Evolutionary conservation across 2,329 filamentous ascomycete species (phyloP), one percentile per base, ranked within the genome.

Genomic region (Talaromyces sp.): DNA sequence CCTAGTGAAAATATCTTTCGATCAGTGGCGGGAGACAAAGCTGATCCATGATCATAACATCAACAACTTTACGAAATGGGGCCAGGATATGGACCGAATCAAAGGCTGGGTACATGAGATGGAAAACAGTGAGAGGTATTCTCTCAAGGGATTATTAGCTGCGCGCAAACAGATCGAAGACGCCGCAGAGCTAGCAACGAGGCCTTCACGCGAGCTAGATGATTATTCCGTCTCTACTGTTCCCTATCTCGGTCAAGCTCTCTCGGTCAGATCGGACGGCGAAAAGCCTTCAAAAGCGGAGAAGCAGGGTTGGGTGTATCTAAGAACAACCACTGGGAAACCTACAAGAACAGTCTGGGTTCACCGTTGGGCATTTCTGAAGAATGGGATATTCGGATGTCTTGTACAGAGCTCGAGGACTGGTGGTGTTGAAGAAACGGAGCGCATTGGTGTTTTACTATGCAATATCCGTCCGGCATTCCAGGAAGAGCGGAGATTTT

Each of bases 381-480:
- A 93, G 67, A 89, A 96, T 71, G 93, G 95, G 42, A 95, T 98
- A 63, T 98, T 99, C 75, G 95, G 95, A 23, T 98, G 92, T 87
- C 82, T 99, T 5, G 85, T 95, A 21, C 92, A 96, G 70, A 90
- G 91, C 3, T 81, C 86, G 0, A 87, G 93, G 63, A 88, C 86
- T 50, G 88, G 87, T 50, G 93, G 92, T 37, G 95, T 99, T 23
- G 87, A 98, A 68, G 93, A 98, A 74, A 96, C 92, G 54, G 95
- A 99, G 70, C 92, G 96, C 77, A 96, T 96, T 65, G 95, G 95
- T 44, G 93, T 99, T 2, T 79, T 99, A 59, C 86, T 99, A 42
- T 99, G 95, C 79, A 96, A 91, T 70, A 90, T 95, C 56, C 91
- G 93, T 70, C 92, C 93, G 18, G 92, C 93, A 0, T 89, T 96